Percentiles rank a stretch among this genome's conserved stretches.
Conservation (phyloP, 179 eudicot genomes). For the Amaranthus tricolor region DNA sequence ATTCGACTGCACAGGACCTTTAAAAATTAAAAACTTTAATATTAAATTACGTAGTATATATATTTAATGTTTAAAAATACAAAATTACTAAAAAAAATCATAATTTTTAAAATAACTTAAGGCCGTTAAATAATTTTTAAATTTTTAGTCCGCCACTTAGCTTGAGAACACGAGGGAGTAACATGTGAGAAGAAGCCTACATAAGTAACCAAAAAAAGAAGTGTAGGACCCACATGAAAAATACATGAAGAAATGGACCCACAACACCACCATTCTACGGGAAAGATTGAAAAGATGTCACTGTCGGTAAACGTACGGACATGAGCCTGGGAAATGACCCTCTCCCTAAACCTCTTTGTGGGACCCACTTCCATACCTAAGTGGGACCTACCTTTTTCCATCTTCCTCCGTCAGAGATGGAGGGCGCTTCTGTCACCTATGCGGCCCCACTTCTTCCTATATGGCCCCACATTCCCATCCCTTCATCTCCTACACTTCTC, state of each 20-base stretch:
- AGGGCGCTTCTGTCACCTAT: slow-evolving; percentile 30
- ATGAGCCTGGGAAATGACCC: background rate
- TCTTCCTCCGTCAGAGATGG: slow-evolving; percentile 29
- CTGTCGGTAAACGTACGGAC: slow-evolving; percentile 28
- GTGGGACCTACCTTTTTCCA: slow-evolving; percentile 15
- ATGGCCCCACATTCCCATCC: background rate
- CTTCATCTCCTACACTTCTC: background rate
- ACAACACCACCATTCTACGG: slow-evolving; percentile 7
- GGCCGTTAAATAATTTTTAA: too few relatives aligned
- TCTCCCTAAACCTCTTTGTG: background rate
- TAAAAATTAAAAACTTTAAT: too few relatives aligned
- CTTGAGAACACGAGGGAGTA: too few relatives aligned
- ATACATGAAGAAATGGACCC: background rate
- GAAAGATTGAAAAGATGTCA: slow-evolving; percentile 18
- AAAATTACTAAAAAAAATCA: too few relatives aligned
- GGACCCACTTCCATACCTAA: slow-evolving; percentile 9
- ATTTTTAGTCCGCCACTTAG: too few relatives aligned
- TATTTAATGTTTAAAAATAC: too few relatives aligned
- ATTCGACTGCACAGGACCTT: too few relatives aligned
- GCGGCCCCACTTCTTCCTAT: background rate
- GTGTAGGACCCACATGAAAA: too few relatives aligned
- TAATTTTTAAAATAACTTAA: too few relatives aligned
- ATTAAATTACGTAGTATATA: too few relatives aligned
- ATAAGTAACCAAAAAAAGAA: too few relatives aligned
- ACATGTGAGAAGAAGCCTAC: too few relatives aligned